These are phyloP conservation scores for Takashimella tepidaria DNA, from an alignment of 1,284 basidiomycete genomes.

Conservation along the genomic window DNA sequence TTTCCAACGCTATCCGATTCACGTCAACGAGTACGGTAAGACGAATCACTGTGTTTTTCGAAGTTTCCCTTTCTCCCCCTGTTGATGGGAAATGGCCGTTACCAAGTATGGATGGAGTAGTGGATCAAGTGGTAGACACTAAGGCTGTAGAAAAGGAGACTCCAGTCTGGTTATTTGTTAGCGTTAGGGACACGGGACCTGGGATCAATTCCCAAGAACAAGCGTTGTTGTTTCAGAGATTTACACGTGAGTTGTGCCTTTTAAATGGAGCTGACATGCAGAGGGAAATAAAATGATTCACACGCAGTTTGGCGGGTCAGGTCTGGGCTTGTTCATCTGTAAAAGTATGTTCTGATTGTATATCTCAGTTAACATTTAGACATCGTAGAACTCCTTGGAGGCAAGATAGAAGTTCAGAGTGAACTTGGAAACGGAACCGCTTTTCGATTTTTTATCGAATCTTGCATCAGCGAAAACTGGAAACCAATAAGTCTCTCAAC, in stretches of 20 bases:
- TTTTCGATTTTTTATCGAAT: constrained; percentile 49
- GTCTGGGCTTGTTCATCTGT: constrained; percentile 46
- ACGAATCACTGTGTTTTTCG: constrained; percentile 25
- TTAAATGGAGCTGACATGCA: constrained; percentile 8
- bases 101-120: not conserved
- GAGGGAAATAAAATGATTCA: constrained; percentile 45
- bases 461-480: no score
- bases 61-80: constrained; percentile 23
- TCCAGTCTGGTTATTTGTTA: constrained; percentile 38
- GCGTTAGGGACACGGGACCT: constrained; percentile 44
- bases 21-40: constrained; percentile 15
- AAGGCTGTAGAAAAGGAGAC: constrained; percentile 29
- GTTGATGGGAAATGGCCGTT: constrained; percentile 13
- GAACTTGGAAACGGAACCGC: constrained; percentile 34
- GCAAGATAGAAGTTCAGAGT: constrained; percentile 40
- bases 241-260: constrained; percentile 25
- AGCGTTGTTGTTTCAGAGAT: constrained; percentile 40
- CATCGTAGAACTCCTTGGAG: constrained; percentile 42
- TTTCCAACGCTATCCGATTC: constrained; percentile 32
- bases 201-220: constrained; percentile 40
- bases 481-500: no score
- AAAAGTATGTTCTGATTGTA: constrained; percentile 21
- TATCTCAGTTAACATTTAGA: constrained; percentile 15
- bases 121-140: constrained; percentile 1
- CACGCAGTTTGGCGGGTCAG: constrained; percentile 45